phyloP scores from a whole-genome alignment of 768 basidiomycete genomes.

The Collybiopsis luxurians region DNA sequence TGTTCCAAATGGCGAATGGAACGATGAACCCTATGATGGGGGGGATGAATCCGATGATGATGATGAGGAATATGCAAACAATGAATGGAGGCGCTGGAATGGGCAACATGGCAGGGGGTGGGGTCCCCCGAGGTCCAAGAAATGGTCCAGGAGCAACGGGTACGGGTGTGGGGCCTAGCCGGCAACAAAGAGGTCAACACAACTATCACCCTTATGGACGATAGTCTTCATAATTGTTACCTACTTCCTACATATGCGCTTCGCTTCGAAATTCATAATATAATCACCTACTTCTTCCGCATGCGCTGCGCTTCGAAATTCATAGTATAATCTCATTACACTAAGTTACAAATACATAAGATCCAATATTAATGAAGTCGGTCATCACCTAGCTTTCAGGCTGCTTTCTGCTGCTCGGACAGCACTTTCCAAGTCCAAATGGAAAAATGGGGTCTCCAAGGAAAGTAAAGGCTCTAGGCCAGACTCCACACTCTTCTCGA shows the following conservation, averaged over 20 bases:
- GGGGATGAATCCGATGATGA: background rate
- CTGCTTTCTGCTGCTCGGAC: slow-evolving; percentile 65
- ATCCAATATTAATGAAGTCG: background rate
- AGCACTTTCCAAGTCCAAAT: slow-evolving; percentile 77
- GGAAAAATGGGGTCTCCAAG: slow-evolving; percentile 81
- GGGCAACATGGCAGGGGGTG: background rate
- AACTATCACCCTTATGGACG: slow-evolving; percentile 10
- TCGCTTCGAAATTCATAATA: no score
- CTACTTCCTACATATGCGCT: no score
- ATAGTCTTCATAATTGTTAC: background rate
- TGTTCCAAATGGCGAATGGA: slow-evolving; percentile 82
- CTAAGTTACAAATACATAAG: background rate
- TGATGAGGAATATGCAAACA: background rate
- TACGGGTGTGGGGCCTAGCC: slow-evolving; percentile 1
- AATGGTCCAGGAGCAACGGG: background rate
- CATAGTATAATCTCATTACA: no score
- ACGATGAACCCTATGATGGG: slow-evolving; percentile 55
- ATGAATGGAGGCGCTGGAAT: background rate
- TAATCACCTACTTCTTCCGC: no score
- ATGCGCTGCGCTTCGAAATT: no score
- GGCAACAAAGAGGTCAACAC: background rate
- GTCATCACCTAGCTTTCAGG: no score
- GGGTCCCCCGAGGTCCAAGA: background rate
- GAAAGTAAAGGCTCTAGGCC: slow-evolving; percentile 43
- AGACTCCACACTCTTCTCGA: slow-evolving; percentile 5